phyloP scores from a whole-genome alignment of 768 basidiomycete genomes.

The Lactarius sanguifluus region DNA sequence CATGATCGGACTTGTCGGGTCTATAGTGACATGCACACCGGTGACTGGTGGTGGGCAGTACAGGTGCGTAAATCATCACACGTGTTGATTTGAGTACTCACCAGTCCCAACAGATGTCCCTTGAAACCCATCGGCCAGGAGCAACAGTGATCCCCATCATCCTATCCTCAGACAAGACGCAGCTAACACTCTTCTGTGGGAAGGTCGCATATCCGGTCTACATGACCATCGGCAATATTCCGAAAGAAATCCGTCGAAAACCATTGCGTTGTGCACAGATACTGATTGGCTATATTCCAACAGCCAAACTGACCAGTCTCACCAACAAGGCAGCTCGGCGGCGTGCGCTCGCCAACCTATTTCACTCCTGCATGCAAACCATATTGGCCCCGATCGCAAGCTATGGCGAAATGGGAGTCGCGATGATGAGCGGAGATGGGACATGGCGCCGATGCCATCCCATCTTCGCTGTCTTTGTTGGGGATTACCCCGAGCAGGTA shows the following conservation, averaged over 20 bases:
- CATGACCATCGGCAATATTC: too few species aligned
- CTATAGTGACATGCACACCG: too few species aligned
- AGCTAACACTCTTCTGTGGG: too few species aligned
- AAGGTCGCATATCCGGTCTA: too few species aligned
- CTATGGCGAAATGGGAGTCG: constrained; percentile 34
- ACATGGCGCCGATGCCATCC: constrained; percentile 2
- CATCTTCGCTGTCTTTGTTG: constrained; percentile 1
- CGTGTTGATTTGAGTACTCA: too few species aligned
- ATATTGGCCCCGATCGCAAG: constrained; percentile 38
- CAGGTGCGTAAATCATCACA: too few species aligned
- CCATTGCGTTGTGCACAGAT: constrained; percentile 38
- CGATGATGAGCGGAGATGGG: neutral
- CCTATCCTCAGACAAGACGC: too few species aligned
- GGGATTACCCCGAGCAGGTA: constrained; percentile 14
- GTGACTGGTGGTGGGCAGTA: too few species aligned
- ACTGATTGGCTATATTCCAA: constrained; percentile 43
- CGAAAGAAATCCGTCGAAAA: constrained; percentile 19
- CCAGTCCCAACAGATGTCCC: too few species aligned
- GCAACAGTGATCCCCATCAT: too few species aligned
- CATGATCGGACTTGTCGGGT: neutral
- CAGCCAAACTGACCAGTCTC: constrained; percentile 27
- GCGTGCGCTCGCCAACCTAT: constrained; percentile 33
- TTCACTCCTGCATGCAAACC: constrained; percentile 40
- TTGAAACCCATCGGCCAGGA: too few species aligned
- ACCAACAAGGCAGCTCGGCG: constrained; percentile 27